Evolutionary conservation across 2,329 filamentous ascomycete species (phyloP), one percentile per base, ranked within the genome.

Genomic region (Pezizomycotina sp.): DNA sequence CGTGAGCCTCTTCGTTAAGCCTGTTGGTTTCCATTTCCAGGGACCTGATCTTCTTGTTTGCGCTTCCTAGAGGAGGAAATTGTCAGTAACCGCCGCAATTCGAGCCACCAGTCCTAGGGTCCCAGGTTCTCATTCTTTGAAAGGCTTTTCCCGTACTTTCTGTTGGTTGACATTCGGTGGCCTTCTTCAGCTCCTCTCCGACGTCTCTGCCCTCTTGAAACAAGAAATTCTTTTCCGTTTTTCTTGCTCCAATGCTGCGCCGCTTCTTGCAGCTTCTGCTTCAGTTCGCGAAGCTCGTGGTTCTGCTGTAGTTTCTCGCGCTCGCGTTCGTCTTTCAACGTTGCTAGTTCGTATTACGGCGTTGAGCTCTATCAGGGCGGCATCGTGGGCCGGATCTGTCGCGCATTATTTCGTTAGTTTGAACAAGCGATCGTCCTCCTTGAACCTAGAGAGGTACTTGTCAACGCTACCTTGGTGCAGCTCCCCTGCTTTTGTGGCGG

Each of bases 311-410:
- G 64, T 6, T 72, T 66, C 30, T 74, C 64, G 50, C 93, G 69
- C 39, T 92, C 82, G 49, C 79, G 76, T 53, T 95, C 86, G 49
- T 92, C 81, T 51, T 86, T 84, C 34, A 80, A 62, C 12, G 79
- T 86, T 51, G 83, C 79, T 47, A 92, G 66, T 40, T 86, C 81
- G 60, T 93, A 98, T 44, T 32, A 93, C 62, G 0, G 82, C 80
- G 44, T 84, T 89, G 26, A 95, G 64, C 57, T 93, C 82, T 13
- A 43, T 27, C 3, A 43, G 24, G 6, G 36, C 12, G 4, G 40
- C 31, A 30, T 43, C 40, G 8, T 43, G 34, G 26, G 32, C 28
- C n/a, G 12, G 32, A 7, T 43, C 40, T 23, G 25, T 22, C 6
- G 31, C 16, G 25, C 47, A 44, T 4, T 8, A 34, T 34, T 12